A percentile compares a stretch with the other conserved stretches of the same genome.
Evolutionary conservation across 2,329 filamentous ascomycete species (phyloP).

Genomic region (Pseudofabraea citricarpa): DNA sequence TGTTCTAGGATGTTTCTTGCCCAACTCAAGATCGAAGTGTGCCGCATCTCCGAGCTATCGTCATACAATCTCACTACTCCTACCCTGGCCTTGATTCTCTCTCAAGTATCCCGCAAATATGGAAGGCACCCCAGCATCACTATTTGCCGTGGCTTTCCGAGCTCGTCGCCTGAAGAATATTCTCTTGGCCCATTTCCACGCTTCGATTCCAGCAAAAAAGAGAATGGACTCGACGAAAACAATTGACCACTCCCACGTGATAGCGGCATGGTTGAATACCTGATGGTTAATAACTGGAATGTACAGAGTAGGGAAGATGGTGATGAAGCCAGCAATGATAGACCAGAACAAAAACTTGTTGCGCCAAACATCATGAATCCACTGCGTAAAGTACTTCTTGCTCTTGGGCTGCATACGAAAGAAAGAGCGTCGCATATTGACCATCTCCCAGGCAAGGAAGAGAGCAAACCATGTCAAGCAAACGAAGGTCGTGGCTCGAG

Average conservation of each 20-base stretch:
- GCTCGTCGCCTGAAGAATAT: conserved; percentile 37
- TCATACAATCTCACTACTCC: no score
- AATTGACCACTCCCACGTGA: conserved; percentile 66
- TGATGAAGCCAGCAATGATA: conserved; percentile 51
- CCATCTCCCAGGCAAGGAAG: conserved; percentile 76
- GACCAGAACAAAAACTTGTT: conserved; percentile 70
- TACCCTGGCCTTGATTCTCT: no score
- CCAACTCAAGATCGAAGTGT: no score
- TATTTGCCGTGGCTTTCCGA: background rate
- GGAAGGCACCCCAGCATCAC: background rate
- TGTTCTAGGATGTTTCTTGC: no score
- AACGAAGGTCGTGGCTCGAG: conserved; percentile 68
- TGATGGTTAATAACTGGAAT: conserved; percentile 62
- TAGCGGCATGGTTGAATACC: conserved; percentile 62
- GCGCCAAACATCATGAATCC: conserved; percentile 63
- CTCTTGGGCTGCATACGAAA: conserved; percentile 67
- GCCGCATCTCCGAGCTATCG: no score
- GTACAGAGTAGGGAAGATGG: conserved; percentile 58
- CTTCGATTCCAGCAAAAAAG: conserved; percentile 61
- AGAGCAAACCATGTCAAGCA: conserved; percentile 73
- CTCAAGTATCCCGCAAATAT: no score
- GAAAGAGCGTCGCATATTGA: conserved; percentile 67
- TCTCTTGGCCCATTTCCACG: conserved; percentile 65
- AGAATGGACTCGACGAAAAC: conserved; percentile 55
- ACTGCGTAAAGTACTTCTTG: conserved; percentile 58